These are phyloP conservation scores for Trametes cingulata DNA, from an alignment of 768 basidiomycete genomes.

Conservation along the genomic window DNA sequence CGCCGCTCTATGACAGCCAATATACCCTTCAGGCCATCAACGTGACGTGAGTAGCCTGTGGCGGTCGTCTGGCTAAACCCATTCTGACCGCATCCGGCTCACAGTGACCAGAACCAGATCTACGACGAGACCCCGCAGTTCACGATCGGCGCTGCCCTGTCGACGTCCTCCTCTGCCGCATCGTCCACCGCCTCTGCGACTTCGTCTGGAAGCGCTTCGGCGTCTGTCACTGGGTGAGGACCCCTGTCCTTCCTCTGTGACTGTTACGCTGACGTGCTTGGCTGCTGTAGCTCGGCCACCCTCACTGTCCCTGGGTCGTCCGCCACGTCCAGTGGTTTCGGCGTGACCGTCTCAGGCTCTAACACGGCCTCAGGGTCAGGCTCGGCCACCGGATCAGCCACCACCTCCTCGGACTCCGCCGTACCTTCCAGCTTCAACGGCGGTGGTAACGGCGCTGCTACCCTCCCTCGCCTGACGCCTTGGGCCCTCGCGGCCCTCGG, in stretches of 20 bases:
- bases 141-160: constrained; percentile 35
- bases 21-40: constrained; percentile 53
- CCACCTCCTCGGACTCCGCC: constrained; percentile 32
- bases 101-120: constrained; percentile 46
- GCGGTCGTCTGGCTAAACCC: neutral
- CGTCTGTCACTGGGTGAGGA: constrained; percentile 18
- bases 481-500: constrained; percentile 41
- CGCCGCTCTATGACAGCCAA: constrained; percentile 20
- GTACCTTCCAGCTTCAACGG: constrained; percentile 35
- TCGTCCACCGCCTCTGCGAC: constrained; percentile 14
- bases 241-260: neutral
- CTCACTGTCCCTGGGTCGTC: constrained; percentile 2
- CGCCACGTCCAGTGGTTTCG: constrained; percentile 23
- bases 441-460: constrained; percentile 31
- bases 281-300: neutral
- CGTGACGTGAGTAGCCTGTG: constrained; percentile 33
- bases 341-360: constrained; percentile 20
- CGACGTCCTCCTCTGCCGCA: constrained; percentile 21
- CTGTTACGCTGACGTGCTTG: neutral
- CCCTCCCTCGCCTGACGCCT: constrained; percentile 31
- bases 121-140: constrained; percentile 45
- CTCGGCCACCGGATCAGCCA: constrained; percentile 18
- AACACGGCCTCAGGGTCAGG: neutral
- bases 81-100: neutral
- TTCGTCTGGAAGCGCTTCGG: constrained; percentile 15